These are phyloP conservation scores for Dittrichia graveolens DNA, from an alignment of 129 eudicot species.

Conservation along the genomic window DNA sequence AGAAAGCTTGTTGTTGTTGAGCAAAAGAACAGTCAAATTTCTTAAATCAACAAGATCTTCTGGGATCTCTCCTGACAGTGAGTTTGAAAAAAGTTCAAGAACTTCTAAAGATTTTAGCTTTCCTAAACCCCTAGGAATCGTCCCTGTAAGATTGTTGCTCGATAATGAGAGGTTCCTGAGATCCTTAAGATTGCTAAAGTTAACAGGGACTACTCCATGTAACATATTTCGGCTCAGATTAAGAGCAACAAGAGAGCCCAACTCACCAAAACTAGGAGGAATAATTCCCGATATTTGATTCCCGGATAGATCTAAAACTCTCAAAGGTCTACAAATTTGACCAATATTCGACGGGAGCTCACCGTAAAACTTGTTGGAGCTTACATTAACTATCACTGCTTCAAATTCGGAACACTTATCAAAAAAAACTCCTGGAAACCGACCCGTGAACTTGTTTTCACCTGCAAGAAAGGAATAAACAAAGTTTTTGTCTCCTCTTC, in stretches of 20 bases:
- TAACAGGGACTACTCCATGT: conserved; percentile 49
- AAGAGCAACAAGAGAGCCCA: conserved; percentile 47
- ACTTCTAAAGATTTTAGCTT: conserved; percentile 53
- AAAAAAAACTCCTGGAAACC: conserved; percentile 46
- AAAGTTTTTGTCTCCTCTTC: conserved; percentile 30
- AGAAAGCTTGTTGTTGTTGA: conserved; percentile 68
- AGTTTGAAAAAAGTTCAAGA: conserved; percentile 63
- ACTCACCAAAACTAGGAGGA: conserved; percentile 48
- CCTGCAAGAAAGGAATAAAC: conserved; percentile 67
- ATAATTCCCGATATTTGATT: conserved; percentile 51
- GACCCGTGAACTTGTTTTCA: conserved; percentile 51
- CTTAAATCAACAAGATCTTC: conserved; percentile 49
- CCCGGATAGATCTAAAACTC: conserved; percentile 42
- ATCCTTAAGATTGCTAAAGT: conserved; percentile 45
- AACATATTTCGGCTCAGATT: conserved; percentile 55
- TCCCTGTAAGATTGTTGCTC: conserved; percentile 55
- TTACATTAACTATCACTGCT: conserved; percentile 57
- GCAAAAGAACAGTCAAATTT: conserved; percentile 50
- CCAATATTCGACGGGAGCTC: conserved; percentile 49
- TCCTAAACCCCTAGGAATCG: conserved; percentile 59
- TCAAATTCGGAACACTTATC: conserved; percentile 50
- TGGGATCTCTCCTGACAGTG: conserved; percentile 63
- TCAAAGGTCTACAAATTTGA: conserved; percentile 51
- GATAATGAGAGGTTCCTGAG: conserved; percentile 54
- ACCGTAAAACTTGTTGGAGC: conserved; percentile 50